Evolutionary conservation across 176 grass and related monocot species (phyloP).

Genomic region (Cymbopogon citratus): DNA sequence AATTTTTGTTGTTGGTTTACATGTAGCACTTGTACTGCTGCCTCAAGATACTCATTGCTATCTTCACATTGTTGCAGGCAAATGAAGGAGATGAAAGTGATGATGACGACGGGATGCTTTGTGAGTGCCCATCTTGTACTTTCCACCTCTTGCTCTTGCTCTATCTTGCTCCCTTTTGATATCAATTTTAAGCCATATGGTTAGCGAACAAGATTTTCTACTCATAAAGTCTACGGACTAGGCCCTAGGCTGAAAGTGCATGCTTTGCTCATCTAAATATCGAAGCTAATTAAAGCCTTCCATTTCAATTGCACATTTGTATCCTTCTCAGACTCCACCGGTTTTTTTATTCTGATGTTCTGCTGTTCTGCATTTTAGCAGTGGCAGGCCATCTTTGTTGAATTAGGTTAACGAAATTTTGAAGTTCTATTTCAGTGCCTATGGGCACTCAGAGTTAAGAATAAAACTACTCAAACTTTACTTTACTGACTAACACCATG

Average conservation of each 20-base stretch:
- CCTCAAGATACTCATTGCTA: not conserved
- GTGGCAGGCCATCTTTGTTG: not conserved
- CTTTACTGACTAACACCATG: not conserved
- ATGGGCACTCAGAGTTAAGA: not conserved
- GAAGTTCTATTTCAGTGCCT: not conserved
- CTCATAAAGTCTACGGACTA: not conserved
- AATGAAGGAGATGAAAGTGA: conserved; percentile 49
- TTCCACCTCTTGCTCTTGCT: not conserved
- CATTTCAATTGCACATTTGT: not conserved
- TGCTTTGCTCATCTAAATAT: no score
- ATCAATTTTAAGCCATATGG: not conserved
- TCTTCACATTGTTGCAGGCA: conserved; percentile 34
- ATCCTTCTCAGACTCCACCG: not conserved
- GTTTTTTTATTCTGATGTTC: not conserved
- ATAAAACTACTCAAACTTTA: not conserved
- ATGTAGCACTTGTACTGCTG: not conserved
- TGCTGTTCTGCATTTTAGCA: not conserved
- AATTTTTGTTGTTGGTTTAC: conserved; percentile 1
- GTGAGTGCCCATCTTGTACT: conserved; percentile 51
- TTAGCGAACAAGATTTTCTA: not conserved
- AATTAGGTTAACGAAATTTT: not conserved
- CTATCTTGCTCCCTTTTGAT: not conserved
- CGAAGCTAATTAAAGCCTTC: not conserved
- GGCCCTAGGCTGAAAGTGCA: not conserved
- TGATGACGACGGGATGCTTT: conserved; percentile 71